Percentiles rank a stretch among this genome's conserved stretches.
phyloP scores from a whole-genome alignment of 1,139 yeast genomes.

The Zygoascus hellenicus region DNA sequence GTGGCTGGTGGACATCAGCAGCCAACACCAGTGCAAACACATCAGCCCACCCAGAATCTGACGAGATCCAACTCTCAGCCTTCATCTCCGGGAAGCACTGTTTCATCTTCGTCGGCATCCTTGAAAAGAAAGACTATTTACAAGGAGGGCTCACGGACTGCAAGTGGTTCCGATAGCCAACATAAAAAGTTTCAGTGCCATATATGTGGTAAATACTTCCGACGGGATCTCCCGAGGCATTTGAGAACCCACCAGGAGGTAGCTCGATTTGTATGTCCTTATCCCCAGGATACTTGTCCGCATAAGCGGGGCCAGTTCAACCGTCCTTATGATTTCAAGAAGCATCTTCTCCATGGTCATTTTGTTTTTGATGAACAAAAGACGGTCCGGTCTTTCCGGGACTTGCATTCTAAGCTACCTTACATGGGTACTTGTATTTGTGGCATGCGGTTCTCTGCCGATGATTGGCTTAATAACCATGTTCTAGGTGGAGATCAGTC shows the following conservation, averaged over 20 bases:
- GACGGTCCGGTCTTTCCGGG: constrained; percentile 43
- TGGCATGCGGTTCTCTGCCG: constrained; percentile 47
- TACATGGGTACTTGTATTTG: constrained; percentile 55
- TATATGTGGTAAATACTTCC: constrained; percentile 52
- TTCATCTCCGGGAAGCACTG: no score
- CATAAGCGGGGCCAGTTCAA: constrained; percentile 62
- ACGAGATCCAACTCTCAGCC: no score
- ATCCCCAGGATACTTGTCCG: constrained; percentile 49
- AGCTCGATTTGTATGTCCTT: constrained; percentile 55
- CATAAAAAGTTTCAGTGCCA: constrained; percentile 38
- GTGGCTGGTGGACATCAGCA: no score
- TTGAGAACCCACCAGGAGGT: constrained; percentile 57
- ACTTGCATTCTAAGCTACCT: constrained; percentile 48
- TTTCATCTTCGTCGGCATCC: neutral
- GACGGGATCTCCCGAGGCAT: constrained; percentile 61
- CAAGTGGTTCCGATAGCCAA: neutral
- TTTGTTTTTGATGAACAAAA: constrained; percentile 46
- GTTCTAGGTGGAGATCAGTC: constrained; percentile 34
- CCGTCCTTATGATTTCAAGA: constrained; percentile 64
- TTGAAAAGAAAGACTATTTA: neutral
- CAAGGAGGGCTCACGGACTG: neutral
- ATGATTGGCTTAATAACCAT: constrained; percentile 55
- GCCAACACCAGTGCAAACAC: no score
- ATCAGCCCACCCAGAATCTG: no score
- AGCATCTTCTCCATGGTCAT: constrained; percentile 59